These are phyloP conservation scores for Cladosporium colombiae DNA, from an alignment of 2,329 filamentous ascomycete species.

Conservation along the genomic window DNA sequence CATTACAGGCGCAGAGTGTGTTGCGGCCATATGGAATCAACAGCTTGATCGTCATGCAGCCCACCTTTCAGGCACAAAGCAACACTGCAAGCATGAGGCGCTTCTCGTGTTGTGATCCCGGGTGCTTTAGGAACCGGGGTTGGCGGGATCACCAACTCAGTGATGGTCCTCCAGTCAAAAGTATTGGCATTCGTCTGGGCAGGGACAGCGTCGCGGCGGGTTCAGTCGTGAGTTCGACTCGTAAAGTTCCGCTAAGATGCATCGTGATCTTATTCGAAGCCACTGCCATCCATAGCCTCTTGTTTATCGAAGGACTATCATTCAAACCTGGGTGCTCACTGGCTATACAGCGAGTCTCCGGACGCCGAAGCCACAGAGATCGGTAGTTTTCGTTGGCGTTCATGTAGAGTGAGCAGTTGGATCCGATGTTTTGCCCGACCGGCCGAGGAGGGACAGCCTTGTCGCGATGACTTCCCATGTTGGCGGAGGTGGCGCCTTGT, in stretches of 20 bases:
- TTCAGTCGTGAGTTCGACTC: neutral
- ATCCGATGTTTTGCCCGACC: neutral
- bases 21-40: neutral
- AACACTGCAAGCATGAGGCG: neutral
- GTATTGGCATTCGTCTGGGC: neutral
- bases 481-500: neutral
- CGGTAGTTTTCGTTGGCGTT: neutral
- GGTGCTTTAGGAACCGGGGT: neutral
- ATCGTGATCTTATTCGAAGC: neutral
- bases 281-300: neutral
- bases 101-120: neutral
- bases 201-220: conserved; percentile 4
- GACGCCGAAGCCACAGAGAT: neutral
- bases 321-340: neutral
- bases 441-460: neutral
- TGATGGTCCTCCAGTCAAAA: neutral
- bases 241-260: neutral
- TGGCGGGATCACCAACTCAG: neutral
- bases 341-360: neutral
- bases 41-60: neutral
- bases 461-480: neutral
- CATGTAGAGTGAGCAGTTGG: neutral
- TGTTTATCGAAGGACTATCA: neutral
- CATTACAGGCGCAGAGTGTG: neutral
- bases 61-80: neutral